Evolutionary conservation across 371 early-diverging fungal genomes (phyloP).

Genomic region (Apophysomyces variabilis): DNA sequence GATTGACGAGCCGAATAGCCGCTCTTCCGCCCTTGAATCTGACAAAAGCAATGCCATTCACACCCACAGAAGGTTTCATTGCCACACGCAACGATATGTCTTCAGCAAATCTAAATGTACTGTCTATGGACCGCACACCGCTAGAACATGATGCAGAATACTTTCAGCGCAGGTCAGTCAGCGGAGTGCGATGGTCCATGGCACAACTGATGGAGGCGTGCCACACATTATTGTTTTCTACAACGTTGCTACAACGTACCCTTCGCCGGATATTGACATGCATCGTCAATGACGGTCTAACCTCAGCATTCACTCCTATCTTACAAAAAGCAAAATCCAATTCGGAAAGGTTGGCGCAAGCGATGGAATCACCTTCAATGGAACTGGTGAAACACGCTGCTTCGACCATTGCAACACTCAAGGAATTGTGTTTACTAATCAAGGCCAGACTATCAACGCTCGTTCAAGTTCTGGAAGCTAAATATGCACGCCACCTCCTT

Average conservation of each 20-base stretch:
- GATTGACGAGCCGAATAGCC: conserved; percentile 18
- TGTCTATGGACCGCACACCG: conserved; percentile 1
- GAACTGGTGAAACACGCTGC: conserved; percentile 24
- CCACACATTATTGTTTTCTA: conserved; percentile 39
- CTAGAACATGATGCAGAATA: conserved; percentile 8
- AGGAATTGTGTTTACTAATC: conserved; percentile 31
- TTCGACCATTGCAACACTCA: conserved; percentile 23
- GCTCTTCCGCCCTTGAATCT: conserved; percentile 29
- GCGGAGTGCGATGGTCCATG: conserved; percentile 8
- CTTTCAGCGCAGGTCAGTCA: conserved; percentile 1
- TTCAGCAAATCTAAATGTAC: neutral
- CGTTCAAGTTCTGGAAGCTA: conserved; percentile 44
- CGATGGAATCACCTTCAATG: conserved; percentile 17
- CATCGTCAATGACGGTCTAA: conserved; percentile 29
- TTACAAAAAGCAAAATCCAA: conserved; percentile 28
- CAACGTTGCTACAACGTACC: conserved; percentile 30
- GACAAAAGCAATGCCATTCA: conserved; percentile 7
- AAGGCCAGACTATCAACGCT: conserved; percentile 32
- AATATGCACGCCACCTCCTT: conserved; percentile 50
- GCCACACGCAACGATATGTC: neutral
- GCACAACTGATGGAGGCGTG: conserved; percentile 29
- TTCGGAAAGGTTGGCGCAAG: conserved; percentile 22
- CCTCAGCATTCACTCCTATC: conserved; percentile 23
- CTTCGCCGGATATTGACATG: conserved; percentile 30
- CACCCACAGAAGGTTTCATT: conserved; percentile 3